Conservation (phyloP, 345 rosid genomes). For the Anastatica hierochuntica region DNA sequence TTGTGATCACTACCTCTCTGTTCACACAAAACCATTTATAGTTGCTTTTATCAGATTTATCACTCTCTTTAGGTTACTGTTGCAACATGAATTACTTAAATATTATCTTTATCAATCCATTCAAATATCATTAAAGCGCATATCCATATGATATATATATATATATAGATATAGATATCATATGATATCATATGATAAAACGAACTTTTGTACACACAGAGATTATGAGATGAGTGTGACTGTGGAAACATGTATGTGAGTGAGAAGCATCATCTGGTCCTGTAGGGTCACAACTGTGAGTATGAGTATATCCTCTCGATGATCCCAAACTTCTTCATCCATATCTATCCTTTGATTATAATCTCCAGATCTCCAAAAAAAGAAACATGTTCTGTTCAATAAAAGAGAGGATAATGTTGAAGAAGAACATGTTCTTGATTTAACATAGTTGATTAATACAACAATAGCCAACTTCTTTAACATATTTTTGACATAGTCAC, state of each 20-base stretch:
- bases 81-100: background rate
- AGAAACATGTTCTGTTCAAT: background rate
- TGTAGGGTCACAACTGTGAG: constrained; percentile 69
- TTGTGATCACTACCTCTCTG: constrained; percentile 55
- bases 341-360: background rate
- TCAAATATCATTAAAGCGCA: background rate
- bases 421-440: constrained; percentile 12
- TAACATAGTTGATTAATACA: too few species aligned
- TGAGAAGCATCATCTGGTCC: constrained; percentile 48
- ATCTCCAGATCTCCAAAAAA: background rate
- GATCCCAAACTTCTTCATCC: constrained; percentile 10
- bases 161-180: too few species aligned
- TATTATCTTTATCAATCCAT: background rate
- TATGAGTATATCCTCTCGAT: constrained; percentile 48
- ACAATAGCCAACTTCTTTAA: constrained; percentile 9
- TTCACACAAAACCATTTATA: constrained; percentile 45
- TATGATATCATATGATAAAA: background rate
- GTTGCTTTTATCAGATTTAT: constrained; percentile 12
- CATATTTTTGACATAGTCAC: too few species aligned
- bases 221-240: constrained; percentile 46
- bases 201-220: background rate
- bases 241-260: constrained; percentile 66
- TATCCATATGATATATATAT: too few species aligned
- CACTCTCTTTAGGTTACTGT: constrained; percentile 32
- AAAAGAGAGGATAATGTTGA: background rate